These are phyloP conservation scores for Cyclaneusma minus DNA, from an alignment of 2,329 filamentous ascomycete genomes.

Conservation along the genomic window DNA sequence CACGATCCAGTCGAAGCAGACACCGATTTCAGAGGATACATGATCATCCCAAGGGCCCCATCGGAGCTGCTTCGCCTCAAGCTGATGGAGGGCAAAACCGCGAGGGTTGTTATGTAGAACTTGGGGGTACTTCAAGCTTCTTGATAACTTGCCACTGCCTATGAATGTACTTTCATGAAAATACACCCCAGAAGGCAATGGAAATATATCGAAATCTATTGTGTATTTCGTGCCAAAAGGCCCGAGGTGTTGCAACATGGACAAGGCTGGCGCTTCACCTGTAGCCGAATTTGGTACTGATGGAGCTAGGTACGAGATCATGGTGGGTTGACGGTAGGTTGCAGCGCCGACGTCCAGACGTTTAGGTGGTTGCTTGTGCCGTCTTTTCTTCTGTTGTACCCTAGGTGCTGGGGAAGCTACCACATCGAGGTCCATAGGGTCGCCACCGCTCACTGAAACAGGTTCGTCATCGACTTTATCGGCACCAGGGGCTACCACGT, in stretches of 20 bases:
- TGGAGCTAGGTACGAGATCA: no score
- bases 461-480: constrained; percentile 5
- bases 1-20: constrained; percentile 41
- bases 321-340: constrained; percentile 18
- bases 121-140: constrained; percentile 16
- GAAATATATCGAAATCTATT: constrained; percentile 46
- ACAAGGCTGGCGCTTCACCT: no score
- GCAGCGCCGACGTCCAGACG: constrained; percentile 17
- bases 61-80: constrained; percentile 31
- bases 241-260: no score
- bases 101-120: constrained; percentile 4
- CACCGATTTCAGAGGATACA: constrained; percentile 44
- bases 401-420: neutral
- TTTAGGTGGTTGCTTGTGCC: constrained; percentile 13
- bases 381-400: constrained; percentile 3
- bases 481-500: constrained; percentile 8
- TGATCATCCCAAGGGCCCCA: constrained; percentile 43
- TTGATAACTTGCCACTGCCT: constrained; percentile 33
- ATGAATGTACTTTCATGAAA: constrained; percentile 45
- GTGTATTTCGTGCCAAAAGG: constrained; percentile 47
- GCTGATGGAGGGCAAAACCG: constrained; percentile 22
- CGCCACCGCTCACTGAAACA: neutral
- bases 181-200: constrained; percentile 36
- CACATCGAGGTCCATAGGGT: neutral
- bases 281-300: no score